Conservation (phyloP, 2,329 filamentous ascomycete genomes). For the Colletotrichum nymphaeae region DNA sequence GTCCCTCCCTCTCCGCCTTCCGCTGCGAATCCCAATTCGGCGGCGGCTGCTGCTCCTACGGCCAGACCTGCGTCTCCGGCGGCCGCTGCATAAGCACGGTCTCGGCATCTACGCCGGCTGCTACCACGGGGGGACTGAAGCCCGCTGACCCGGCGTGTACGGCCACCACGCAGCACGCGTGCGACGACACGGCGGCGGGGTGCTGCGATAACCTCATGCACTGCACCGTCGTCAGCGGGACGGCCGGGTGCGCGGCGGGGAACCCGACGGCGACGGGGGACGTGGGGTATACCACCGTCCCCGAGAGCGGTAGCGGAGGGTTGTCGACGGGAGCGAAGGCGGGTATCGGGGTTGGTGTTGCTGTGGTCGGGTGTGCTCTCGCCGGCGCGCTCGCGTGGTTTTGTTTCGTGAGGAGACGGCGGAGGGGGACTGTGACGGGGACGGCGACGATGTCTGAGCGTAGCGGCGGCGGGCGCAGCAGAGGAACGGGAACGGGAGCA, state of each 20-base stretch:
- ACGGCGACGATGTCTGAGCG: constrained; percentile 9
- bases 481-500: background rate
- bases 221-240: constrained; percentile 53
- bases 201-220: constrained; percentile 60
- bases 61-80: constrained; percentile 52
- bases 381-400: constrained; percentile 59
- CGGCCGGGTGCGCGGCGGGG: constrained; percentile 53
- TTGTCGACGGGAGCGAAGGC: constrained; percentile 65
- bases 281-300: constrained; percentile 36
- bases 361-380: constrained; percentile 54
- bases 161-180: constrained; percentile 54
- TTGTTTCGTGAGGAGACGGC: constrained; percentile 55
- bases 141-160: constrained; percentile 56
- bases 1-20: constrained; percentile 54
- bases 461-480: constrained; percentile 9
- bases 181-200: constrained; percentile 54
- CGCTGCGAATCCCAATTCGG: constrained; percentile 57
- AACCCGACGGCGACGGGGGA: constrained; percentile 46
- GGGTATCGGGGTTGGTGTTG: constrained; percentile 66
- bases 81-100: constrained; percentile 49
- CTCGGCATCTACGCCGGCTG: too few relatives aligned
- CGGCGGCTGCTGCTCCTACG: constrained; percentile 62
- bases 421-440: constrained; percentile 36
- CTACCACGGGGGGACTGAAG: constrained; percentile 42
- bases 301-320: constrained; percentile 29